phyloP scores from a whole-genome alignment of 2,329 filamentous ascomycete genomes.

The Botrytis squamosa region DNA sequence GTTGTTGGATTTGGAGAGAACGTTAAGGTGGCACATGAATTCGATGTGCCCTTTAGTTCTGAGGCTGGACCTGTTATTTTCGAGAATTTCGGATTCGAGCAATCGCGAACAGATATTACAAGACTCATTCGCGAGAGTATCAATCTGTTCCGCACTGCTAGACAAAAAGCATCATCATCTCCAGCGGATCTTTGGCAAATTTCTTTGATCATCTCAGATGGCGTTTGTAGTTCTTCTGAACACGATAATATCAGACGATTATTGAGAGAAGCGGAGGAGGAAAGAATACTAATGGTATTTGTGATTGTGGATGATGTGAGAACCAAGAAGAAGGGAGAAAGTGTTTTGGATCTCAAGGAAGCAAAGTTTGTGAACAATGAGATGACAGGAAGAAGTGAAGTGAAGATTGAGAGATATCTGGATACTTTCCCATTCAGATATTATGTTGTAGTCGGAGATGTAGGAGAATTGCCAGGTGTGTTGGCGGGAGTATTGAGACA shows the following conservation, averaged over 20 bases:
- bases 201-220: slow-evolving; percentile 88
- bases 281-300: slow-evolving; percentile 97
- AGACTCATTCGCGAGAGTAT: slow-evolving; percentile 76
- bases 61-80: slow-evolving; percentile 83
- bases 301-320: slow-evolving; percentile 79
- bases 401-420: slow-evolving; percentile 86
- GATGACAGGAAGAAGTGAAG: slow-evolving; percentile 56
- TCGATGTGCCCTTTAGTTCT: slow-evolving; percentile 76
- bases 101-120: slow-evolving; percentile 82
- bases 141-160: slow-evolving; percentile 75
- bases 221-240: slow-evolving; percentile 77
- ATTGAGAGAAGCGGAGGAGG: slow-evolving; percentile 83
- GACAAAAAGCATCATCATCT: slow-evolving; percentile 50
- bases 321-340: slow-evolving; percentile 54
- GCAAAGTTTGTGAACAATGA: slow-evolving; percentile 74
- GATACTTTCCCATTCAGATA: slow-evolving; percentile 97
- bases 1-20: slow-evolving; percentile 85
- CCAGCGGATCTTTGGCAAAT: slow-evolving; percentile 89
- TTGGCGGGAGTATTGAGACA: slow-evolving; percentile 85
- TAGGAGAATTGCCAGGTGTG: slow-evolving; percentile 86
- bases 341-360: slow-evolving; percentile 84
- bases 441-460: slow-evolving; percentile 90
- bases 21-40: slow-evolving; percentile 81
- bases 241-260: slow-evolving; percentile 81
- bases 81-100: slow-evolving; percentile 79